Base-by-base conservation (phyloP, 768 basidiomycete genomes). In the Agaricus bisporus region DNA sequence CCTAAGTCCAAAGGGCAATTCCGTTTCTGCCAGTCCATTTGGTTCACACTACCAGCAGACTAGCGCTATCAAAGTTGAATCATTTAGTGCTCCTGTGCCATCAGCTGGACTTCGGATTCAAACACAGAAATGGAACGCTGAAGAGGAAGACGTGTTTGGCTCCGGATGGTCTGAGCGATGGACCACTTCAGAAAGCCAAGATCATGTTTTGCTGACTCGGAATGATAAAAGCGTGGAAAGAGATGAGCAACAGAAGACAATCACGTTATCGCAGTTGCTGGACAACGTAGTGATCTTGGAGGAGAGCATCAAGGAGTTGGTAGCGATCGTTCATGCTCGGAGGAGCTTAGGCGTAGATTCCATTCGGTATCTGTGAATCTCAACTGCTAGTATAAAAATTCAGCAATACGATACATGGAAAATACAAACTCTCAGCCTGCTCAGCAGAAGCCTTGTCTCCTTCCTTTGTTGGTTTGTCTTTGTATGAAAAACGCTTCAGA, bases 201-300 rank as follows among this genome's bases (percentile, higher is more conserved):
- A 9, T 1, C n/a, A 12, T 14, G 17, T 4, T 29, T 51, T 43
- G 18, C 61, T 64, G 28, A 39, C 54, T 15, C 36, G 58, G 17
- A 42, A 56, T 56, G 51, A 64, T 55, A 59, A 63, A 47, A 5
- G 8, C n/a, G 14, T n/a, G 4, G 58, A 68, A 28, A 66, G 70
- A 8, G 68, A 69, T 2, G 67, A 68, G n/a, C 64, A 68, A 38
- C 64, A 64, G 12, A 65, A 68, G 14, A 74, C 67, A 17, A 77
- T 95, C 25, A 91, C 88, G 7, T 73, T 98, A 49, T 93, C 91
- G 42, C 84, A 80, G 58, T 66, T 98, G 51, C 71, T 98, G 66
- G 95, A 98, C 65, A 98, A 98, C 63, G 87, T 95, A 28, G 93
- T 98, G 28, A 85, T 98, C 38, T 65, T 98, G 57, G 95, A 98